These are phyloP conservation scores for Lipomyces sp. DNA, from an alignment of 805 yeast species.

Conservation along the genomic window DNA sequence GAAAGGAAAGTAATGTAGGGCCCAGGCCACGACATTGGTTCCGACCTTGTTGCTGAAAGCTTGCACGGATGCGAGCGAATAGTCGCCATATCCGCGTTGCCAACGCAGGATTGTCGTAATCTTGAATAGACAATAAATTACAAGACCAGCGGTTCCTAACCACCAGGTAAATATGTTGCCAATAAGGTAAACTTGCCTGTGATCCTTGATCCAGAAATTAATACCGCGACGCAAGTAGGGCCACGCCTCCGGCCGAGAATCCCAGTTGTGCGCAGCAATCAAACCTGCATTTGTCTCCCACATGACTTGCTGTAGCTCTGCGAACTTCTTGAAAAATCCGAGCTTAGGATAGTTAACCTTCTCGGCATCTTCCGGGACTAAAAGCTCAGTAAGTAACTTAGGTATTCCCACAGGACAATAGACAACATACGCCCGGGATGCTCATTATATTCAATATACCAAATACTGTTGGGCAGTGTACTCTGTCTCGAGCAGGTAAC, in stretches of 20 bases:
- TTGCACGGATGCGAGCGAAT: slow-evolving; percentile 41
- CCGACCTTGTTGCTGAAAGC: slow-evolving; percentile 47
- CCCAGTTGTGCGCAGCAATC: slow-evolving; percentile 55
- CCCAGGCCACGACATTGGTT: slow-evolving; percentile 70
- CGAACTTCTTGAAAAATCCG: slow-evolving; percentile 56
- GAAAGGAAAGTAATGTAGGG: slow-evolving; percentile 87
- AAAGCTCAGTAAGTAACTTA: background rate
- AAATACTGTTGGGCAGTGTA: slow-evolving; percentile 64
- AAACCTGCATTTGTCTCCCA: slow-evolving; percentile 54
- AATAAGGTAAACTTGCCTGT: slow-evolving; percentile 57
- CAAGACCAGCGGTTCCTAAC: slow-evolving; percentile 48
- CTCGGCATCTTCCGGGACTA: slow-evolving; percentile 42
- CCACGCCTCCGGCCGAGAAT: slow-evolving; percentile 68
- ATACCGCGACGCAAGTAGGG: slow-evolving; percentile 63
- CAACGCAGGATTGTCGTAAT: slow-evolving; percentile 45
- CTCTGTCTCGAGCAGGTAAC: slow-evolving; percentile 84
- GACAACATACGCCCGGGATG: slow-evolving; percentile 54
- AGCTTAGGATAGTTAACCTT: slow-evolving; percentile 46
- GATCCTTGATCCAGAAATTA: slow-evolving; percentile 56
- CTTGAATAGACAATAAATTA: slow-evolving; percentile 41
- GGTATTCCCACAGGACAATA: background rate
- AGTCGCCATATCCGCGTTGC: slow-evolving; percentile 49
- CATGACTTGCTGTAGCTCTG: slow-evolving; percentile 64
- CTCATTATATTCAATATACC: slow-evolving; percentile 71
- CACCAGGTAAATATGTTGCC: slow-evolving; percentile 70